Evolutionary conservation across 306 rosid genomes (phyloP), one percentile per base, ranked within the genome.

Genomic region (Casuarina cunninghamiana): DNA sequence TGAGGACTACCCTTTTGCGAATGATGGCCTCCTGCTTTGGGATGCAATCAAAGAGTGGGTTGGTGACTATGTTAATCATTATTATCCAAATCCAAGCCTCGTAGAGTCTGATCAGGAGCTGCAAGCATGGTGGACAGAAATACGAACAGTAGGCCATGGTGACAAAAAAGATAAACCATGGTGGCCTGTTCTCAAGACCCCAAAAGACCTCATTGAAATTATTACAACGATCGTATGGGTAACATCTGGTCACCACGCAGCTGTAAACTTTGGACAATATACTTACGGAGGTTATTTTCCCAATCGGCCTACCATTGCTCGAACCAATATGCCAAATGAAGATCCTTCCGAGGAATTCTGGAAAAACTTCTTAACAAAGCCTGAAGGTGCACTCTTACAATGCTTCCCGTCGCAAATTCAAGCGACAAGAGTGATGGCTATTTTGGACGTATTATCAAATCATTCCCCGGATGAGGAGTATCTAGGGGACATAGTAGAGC

Each of bases 121-220:
- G 13, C 98, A 94, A 80, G 82, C 89, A 5, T 94, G 98, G 98
- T 94, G 98, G 98, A 73, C 79, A 12, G 91, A 87, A 75, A 83
- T 87, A 12, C 74, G 63, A 78, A 85, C 70, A 0, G 76, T 72
- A 2, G 87, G 91, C 0, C 89, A 85, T 8, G 89, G 42, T 2
- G 88, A 85, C 70, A 87, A 87, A 43, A 87, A 85, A 17, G 85
- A 87, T 3, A 82, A 87, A 43, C 87, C 93, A 1, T 91, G 91
- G 87, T 85, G 91, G 91, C 91, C 91, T 3, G 17, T 53, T 5
- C 50, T 87, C 9, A 83, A 83, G 44, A 83, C 87, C 41, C 78
- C 73, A 1, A 26, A 83, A n/a, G 88, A 87, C 43, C 68, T 85
- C 0, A 3, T 82, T 5, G 78, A 75, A 3, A 83, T 87, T 3